Evolutionary conservation across 169 alveolate genomes (phyloP).

Genomic region (Plasmodium coatneyi): DNA sequence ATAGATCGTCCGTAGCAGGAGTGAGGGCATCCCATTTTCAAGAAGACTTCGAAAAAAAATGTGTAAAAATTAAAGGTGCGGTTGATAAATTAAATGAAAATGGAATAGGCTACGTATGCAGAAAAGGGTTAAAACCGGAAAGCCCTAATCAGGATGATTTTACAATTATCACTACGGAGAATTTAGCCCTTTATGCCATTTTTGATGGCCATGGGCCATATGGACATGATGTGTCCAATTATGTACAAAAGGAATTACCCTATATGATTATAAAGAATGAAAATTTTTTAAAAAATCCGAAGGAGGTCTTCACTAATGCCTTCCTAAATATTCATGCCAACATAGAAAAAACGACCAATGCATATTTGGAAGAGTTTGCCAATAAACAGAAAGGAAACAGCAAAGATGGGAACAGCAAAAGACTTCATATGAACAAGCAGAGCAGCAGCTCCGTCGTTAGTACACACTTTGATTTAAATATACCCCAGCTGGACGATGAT

Average conservation of each 20-base stretch:
- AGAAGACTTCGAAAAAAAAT: conserved; percentile 75
- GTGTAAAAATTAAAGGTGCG: conserved; percentile 73
- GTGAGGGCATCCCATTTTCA: conserved; percentile 75
- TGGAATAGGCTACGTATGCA: conserved; percentile 88
- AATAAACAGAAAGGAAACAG: neutral
- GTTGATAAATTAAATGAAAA: conserved; percentile 63
- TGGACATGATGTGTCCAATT: conserved; percentile 90
- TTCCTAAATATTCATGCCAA: conserved; percentile 63
- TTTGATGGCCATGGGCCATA: conserved; percentile 94
- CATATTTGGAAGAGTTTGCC: conserved; percentile 28
- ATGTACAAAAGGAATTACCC: conserved; percentile 86
- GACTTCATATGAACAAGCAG: neutral
- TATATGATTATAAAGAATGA: conserved; percentile 64
- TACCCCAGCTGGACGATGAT: neutral
- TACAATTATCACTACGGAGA: conserved; percentile 78
- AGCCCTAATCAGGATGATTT: conserved; percentile 92
- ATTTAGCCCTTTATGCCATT: conserved; percentile 86
- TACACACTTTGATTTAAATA: neutral
- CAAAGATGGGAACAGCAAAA: neutral
- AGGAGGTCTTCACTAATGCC: conserved; percentile 65
- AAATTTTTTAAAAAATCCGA: conserved; percentile 67
- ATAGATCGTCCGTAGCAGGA: conserved; percentile 72
- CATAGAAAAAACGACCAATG: conserved; percentile 39
- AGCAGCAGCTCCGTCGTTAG: neutral
- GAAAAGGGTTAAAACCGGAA: conserved; percentile 91